Percentiles rank a stretch among this genome's conserved stretches.
phyloP scores from a whole-genome alignment of 805 yeast species.

The Grigorovia humatica region DNA sequence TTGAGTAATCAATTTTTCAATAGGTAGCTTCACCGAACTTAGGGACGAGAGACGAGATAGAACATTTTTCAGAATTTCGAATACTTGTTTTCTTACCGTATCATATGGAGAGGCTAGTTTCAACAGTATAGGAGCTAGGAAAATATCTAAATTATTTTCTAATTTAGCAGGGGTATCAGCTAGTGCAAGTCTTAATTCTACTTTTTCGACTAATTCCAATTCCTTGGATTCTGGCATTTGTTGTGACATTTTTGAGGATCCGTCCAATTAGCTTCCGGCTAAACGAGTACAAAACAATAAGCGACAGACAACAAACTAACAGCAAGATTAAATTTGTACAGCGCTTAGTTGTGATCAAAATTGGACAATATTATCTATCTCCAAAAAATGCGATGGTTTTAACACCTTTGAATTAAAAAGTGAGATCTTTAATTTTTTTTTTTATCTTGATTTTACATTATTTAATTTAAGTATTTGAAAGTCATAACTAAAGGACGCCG shows the following conservation, averaged over 20 bases:
- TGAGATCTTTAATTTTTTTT: background rate
- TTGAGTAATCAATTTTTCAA: constrained; percentile 50
- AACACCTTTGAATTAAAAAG: background rate
- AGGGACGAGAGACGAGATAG: constrained; percentile 56
- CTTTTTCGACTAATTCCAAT: constrained; percentile 55
- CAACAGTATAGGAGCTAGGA: constrained; percentile 66
- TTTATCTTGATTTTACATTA: too few species aligned
- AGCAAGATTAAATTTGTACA: too few species aligned
- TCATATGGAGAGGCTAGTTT: constrained; percentile 65
- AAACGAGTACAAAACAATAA: too few species aligned
- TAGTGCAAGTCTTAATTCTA: constrained; percentile 70
- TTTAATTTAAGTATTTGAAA: background rate
- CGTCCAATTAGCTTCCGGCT: too few species aligned
- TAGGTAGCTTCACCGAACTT: constrained; percentile 49
- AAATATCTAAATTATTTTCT: constrained; percentile 47
- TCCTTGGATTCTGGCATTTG: constrained; percentile 35
- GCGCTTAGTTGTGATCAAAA: too few species aligned
- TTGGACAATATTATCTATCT: too few species aligned
- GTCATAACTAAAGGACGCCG: background rate
- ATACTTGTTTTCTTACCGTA: constrained; percentile 55
- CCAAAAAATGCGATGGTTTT: background rate
- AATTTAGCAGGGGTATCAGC: constrained; percentile 60
- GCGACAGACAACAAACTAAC: too few species aligned
- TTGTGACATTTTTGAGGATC: background rate
- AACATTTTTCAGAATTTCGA: constrained; percentile 55